Evolutionary conservation across 2,329 filamentous ascomycete species (phyloP).

Genomic region (Fusarium begoniae): DNA sequence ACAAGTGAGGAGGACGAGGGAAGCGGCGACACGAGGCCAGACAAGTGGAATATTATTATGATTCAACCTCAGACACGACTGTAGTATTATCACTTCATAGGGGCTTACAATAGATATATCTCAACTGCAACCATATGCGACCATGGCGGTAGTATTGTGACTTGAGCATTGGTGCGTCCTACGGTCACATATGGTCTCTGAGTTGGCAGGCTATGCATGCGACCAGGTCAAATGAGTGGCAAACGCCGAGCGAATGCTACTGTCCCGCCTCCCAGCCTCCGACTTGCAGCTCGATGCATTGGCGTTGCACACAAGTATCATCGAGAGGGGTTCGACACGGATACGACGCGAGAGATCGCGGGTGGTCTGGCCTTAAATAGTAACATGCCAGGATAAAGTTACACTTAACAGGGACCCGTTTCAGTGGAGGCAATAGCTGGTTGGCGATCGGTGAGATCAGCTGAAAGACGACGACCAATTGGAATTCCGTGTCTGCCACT

Average conservation of each 20-base stretch:
- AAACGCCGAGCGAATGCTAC: not conserved
- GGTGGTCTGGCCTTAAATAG: conserved; percentile 40
- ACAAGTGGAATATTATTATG: conserved; percentile 2
- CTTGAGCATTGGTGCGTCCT: not conserved
- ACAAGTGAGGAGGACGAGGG: conserved; percentile 1
- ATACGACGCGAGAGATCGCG: conserved; percentile 39
- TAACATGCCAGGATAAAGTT: conserved; percentile 16
- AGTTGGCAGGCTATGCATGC: conserved; percentile 18
- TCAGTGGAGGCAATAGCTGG: conserved; percentile 8
- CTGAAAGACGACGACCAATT: conserved; percentile 19
- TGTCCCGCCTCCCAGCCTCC: conserved; percentile 24
- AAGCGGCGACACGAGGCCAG: not conserved
- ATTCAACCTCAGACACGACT: conserved; percentile 25
- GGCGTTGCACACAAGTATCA: conserved; percentile 15
- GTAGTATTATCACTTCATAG: conserved; percentile 29
- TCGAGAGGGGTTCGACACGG: conserved; percentile 30
- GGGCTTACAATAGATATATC: conserved; percentile 22
- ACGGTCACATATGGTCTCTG: conserved; percentile 3
- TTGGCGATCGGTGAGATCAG: conserved; percentile 28
- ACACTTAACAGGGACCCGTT: conserved; percentile 4
- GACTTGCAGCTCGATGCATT: conserved; percentile 27
- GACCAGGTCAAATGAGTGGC: conserved; percentile 3
- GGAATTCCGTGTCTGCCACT: not conserved
- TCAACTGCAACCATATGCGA: not conserved
- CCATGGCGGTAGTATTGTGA: not conserved